phyloP scores from a whole-genome alignment of 495 filamentous ascomycete species.

The Talaromyces trachyspermus region DNA sequence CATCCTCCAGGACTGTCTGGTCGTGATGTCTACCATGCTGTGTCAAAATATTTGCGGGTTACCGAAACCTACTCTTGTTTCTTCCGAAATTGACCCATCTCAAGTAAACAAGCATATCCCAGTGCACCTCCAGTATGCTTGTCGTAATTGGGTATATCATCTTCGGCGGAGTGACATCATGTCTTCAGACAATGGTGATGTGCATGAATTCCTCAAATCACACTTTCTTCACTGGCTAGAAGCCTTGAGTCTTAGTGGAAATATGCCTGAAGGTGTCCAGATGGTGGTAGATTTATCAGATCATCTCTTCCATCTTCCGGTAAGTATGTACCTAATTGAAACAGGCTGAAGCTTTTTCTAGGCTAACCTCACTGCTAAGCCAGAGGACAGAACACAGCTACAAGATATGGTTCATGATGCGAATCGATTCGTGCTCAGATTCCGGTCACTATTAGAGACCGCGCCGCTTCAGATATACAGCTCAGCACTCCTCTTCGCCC shows the following conservation, averaged over 20 bases:
- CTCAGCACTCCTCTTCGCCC: slow-evolving; percentile 25
- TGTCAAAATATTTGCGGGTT: slow-evolving; percentile 31
- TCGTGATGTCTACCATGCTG: slow-evolving; percentile 22
- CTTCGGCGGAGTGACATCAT: slow-evolving; percentile 10
- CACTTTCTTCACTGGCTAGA: slow-evolving; percentile 20
- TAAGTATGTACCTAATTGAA: no score
- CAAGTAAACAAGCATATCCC: slow-evolving; percentile 20
- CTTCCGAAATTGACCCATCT: slow-evolving; percentile 1
- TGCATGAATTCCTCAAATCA: slow-evolving; percentile 12
- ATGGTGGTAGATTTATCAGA: background rate
- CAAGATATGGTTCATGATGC: slow-evolving; percentile 22
- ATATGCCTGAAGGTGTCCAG: slow-evolving; percentile 4
- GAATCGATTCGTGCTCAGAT: slow-evolving; percentile 19
- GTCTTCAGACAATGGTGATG: slow-evolving; percentile 10
- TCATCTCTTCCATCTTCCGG: background rate
- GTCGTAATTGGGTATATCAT: slow-evolving; percentile 21
- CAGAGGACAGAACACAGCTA: background rate
- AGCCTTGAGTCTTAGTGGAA: slow-evolving; percentile 10
- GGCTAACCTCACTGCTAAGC: background rate
- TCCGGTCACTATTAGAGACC: slow-evolving; percentile 18
- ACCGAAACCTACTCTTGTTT: slow-evolving; percentile 16
- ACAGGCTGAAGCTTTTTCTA: background rate
- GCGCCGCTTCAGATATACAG: slow-evolving; percentile 24
- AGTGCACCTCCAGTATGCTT: slow-evolving; percentile 24
- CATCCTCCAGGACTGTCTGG: slow-evolving; percentile 25